Base-by-base conservation (phyloP, 2,329 filamentous ascomycete species). In the Diaporthe ampelina region DNA sequence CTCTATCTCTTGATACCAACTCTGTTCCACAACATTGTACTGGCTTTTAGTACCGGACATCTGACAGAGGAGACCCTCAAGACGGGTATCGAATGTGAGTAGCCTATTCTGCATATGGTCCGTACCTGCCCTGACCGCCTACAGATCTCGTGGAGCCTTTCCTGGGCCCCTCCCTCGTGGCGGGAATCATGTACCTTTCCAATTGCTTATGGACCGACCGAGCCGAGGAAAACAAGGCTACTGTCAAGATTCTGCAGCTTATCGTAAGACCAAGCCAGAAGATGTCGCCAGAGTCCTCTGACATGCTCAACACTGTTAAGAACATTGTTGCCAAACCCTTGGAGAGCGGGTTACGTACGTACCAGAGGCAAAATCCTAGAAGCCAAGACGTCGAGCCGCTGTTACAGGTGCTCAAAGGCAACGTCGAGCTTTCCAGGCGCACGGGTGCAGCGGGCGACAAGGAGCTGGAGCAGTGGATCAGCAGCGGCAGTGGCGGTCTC, bases 1-100 rank as follows among this genome's bases (percentile, higher is more conserved):
- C 97, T 97, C 80, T 96, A 96, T 78, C 84, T 94, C 24, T 87
- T 97, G 5, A 91, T 95, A 19, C 93, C 94, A 1, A 93, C 93
- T 0, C 84, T 97, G 0, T 95, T 96, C 80, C 89, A 93, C 77
- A 93, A 95, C 77, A 94, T 93, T 56, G 89, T 95, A 0, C 85
- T 93, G 48, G 94, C 93, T 0, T 91, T 91, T 77, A 89, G 90
- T n/a, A 87, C 88, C 1, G 91, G 91, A 8, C 86, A 90, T 54
- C 82, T 97, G 6, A 89, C 89, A 0, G 90, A 94, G 58, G 92
- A 95, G 52, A 90, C 88, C 48, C 87, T 97, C 0, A 94, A 93
- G 81, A 90, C 91, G 17, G 94, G 94, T 1, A 85, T 97, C 9
- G 94, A 96, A 83, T 95, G 92, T 93, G 79, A 86, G 91, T 84